Evolutionary conservation across 2,329 filamentous ascomycete species (phyloP).

Genomic region (Aspergillus tanneri): DNA sequence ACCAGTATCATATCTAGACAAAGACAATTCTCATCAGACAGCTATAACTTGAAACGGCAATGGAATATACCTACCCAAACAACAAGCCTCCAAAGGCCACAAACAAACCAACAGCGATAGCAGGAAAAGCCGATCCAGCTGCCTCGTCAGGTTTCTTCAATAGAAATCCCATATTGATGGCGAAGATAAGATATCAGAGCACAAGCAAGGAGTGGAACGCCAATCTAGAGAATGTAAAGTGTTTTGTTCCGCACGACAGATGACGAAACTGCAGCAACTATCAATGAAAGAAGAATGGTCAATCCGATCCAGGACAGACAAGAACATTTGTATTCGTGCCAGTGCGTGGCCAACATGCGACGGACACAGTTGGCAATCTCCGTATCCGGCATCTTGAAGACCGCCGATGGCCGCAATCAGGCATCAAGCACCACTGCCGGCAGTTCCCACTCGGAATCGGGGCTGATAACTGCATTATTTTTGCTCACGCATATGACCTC

Average conservation of each 20-base stretch:
- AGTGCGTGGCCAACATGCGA: neutral
- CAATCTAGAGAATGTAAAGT: too few species aligned
- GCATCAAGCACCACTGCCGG: constrained; percentile 6
- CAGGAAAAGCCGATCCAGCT: constrained; percentile 48
- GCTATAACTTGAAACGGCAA: neutral
- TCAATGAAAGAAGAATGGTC: constrained; percentile 1
- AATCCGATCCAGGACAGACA: constrained; percentile 1
- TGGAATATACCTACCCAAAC: constrained; percentile 52
- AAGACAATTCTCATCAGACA: neutral
- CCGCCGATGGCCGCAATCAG: constrained; percentile 10
- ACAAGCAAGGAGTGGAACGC: too few species aligned
- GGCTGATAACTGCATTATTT: neutral
- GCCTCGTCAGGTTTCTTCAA: constrained; percentile 49
- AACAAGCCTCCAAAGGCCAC: constrained; percentile 60
- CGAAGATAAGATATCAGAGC: neutral
- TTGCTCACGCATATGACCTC: neutral
- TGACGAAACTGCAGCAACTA: neutral
- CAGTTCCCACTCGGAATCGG: neutral
- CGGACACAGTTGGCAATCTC: constrained; percentile 1
- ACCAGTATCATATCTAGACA: constrained; percentile 50
- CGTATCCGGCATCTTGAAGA: constrained; percentile 8
- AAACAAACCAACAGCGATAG: constrained; percentile 57
- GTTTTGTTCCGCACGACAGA: too few species aligned
- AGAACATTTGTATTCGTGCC: constrained; percentile 6
- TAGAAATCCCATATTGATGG: constrained; percentile 41